Percentiles rank a stretch among this genome's conserved stretches.
Evolutionary conservation across 768 basidiomycete species (phyloP).

Genomic region (Tremella fuciformis): DNA sequence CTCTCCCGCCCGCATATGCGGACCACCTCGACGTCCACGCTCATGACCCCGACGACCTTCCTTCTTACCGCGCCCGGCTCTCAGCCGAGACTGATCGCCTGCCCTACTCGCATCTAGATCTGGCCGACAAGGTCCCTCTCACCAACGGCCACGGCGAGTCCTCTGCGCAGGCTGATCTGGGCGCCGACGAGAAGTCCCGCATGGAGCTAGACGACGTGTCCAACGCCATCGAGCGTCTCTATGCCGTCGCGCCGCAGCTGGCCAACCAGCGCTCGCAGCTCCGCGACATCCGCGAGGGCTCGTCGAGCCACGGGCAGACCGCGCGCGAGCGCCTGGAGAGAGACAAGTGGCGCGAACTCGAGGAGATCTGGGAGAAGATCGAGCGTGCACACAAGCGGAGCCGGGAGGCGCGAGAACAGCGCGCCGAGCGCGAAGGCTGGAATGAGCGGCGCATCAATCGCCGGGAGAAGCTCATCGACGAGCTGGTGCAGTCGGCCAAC

Average conservation of each 20-base stretch:
- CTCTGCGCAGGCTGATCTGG: not conserved
- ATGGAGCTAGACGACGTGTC: slow-evolving; percentile 81
- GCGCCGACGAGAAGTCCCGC: slow-evolving; percentile 64
- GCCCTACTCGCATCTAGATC: slow-evolving; percentile 23
- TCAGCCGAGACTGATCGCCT: slow-evolving; percentile 16
- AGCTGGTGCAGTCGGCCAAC: slow-evolving; percentile 27
- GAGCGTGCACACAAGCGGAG: slow-evolving; percentile 48
- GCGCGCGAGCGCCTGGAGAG: slow-evolving; percentile 14
- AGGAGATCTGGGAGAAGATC: slow-evolving; percentile 50
- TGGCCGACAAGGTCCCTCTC: not conserved
- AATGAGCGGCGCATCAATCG: slow-evolving; percentile 12
- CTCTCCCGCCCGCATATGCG: not conserved
- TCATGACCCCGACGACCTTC: slow-evolving; percentile 6
- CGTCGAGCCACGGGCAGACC: not conserved
- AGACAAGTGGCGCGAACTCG: slow-evolving; percentile 59
- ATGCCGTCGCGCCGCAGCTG: slow-evolving; percentile 79
- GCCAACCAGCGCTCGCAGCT: slow-evolving; percentile 92
- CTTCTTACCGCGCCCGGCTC: slow-evolving; percentile 3
- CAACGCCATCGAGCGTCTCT: slow-evolving; percentile 83
- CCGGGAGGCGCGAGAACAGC: slow-evolving; percentile 22
- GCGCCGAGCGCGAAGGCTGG: slow-evolving; percentile 26
- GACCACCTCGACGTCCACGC: not conserved
- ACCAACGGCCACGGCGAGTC: slow-evolving; percentile 2
- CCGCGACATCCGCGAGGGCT: slow-evolving; percentile 49
- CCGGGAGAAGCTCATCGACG: slow-evolving; percentile 33